Base-by-base conservation (phyloP, 1,139 yeast genomes). In the Kurtzmaniella natalensis region DNA sequence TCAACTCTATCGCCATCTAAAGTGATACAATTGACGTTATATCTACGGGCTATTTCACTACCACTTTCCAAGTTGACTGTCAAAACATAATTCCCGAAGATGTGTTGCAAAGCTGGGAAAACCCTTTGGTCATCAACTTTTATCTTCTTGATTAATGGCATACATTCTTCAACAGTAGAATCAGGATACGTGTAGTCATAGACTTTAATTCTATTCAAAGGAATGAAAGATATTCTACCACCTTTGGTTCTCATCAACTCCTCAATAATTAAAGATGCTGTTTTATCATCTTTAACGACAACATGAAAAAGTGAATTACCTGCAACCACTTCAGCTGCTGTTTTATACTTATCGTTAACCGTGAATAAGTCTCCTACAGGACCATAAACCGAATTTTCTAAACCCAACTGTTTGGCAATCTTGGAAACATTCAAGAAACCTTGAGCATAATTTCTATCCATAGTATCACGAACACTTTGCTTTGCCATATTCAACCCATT, bases 1-100 rank as follows among this genome's bases (percentile, higher is more conserved):
- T 87, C 95, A 30, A 87, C 87, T 44, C 86, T 70, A 53, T 92
- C 97, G 44, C 98, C 98, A 56, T 86, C 94, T 22, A 92, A 63
- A 0, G 98, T 92, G 20, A 92, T 83, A 1, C 95, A 87, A 45
- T 76, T 81, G 24, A 89, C 61, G 27, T 76, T 76, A 50, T 68
- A 76, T 6, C 64, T 59, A 36, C 75, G 75, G 0, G 95, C 81
- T 21, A 85, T 61, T 44, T 79, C 82, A 3, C 81, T 67, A 1
- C 95, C 96, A 25, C 70, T 66, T 35, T 72, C 79, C 34, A 89
- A 60, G 39, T 81, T 80, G 41, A 76, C 72, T 35, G 92, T 82
- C 2, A 92, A 92, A 32, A 89, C 74, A 1, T 94, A 78, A 45
- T 70, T 78, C 8, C 94, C 94, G 61, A 88, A 89, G 1, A 88